Conservation (phyloP, 306 rosid species). For the Lablab purpureus region DNA sequence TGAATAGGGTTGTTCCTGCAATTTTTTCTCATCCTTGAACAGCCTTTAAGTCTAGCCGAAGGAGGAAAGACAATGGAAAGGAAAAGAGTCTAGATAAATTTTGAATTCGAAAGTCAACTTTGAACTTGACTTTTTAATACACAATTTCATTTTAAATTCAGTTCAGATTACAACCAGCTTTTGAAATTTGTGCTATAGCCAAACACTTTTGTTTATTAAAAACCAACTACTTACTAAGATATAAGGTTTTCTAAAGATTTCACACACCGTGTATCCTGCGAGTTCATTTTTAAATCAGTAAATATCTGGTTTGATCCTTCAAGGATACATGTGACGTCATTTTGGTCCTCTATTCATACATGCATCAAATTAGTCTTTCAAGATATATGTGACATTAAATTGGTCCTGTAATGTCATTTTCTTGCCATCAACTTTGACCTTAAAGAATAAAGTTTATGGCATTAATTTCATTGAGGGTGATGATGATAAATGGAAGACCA, state of each 20-base stretch:
- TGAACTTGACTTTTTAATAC: background rate
- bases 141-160: background rate
- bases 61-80: background rate
- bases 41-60: background rate
- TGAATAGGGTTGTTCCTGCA: background rate
- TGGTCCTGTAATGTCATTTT: background rate
- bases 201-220: background rate
- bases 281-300: background rate
- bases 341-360: background rate
- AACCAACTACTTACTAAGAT: background rate
- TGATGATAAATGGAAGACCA: conserved; percentile 3
- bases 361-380: background rate
- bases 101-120: background rate
- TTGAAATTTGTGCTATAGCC: background rate
- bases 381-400: background rate
- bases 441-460: background rate
- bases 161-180: background rate
- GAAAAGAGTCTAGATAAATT: background rate
- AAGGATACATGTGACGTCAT: background rate
- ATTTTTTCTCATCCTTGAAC: background rate
- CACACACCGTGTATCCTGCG: background rate
- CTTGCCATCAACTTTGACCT: background rate
- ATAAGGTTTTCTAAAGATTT: background rate
- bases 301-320: conserved; percentile 1
- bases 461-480: background rate